Conservation (phyloP, 495 filamentous ascomycete genomes). For the Penicillium tannophilum region DNA sequence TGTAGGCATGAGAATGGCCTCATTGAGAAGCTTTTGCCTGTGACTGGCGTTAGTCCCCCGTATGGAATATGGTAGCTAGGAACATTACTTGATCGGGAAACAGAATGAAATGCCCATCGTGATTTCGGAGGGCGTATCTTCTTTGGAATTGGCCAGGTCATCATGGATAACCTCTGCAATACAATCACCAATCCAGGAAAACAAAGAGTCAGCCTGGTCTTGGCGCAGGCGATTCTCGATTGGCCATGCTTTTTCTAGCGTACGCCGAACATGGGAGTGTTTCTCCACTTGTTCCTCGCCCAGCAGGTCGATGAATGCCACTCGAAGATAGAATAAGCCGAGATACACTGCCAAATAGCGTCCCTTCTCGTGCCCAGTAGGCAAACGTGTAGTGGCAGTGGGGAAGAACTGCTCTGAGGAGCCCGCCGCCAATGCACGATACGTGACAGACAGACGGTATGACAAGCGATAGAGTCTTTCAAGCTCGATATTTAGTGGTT, state of each 20-base stretch:
- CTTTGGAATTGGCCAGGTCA: conserved; percentile 35
- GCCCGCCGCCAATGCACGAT: conserved; percentile 57
- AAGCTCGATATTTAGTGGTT: conserved; percentile 27
- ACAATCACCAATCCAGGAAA: conserved; percentile 72
- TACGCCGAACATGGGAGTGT: conserved; percentile 49
- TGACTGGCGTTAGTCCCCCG: conserved; percentile 6
- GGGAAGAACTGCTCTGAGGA: conserved; percentile 70
- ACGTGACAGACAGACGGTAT: conserved; percentile 55
- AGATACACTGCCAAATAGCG: conserved; percentile 73
- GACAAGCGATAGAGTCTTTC: conserved; percentile 56
- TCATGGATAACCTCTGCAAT: conserved; percentile 67
- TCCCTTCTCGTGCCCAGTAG: conserved; percentile 59
- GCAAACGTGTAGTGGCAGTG: conserved; percentile 70
- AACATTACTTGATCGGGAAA: conserved; percentile 72
- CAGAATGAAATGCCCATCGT: conserved; percentile 76
- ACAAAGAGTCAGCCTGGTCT: conserved; percentile 66
- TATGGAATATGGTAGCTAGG: background rate
- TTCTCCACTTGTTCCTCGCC: conserved; percentile 38
- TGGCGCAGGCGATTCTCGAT: conserved; percentile 72
- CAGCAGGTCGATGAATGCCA: conserved; percentile 69
- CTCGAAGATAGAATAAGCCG: conserved; percentile 72
- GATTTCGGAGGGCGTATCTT: conserved; percentile 49
- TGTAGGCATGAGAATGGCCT: conserved; percentile 74
- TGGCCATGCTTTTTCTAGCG: conserved; percentile 69
- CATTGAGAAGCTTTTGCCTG: conserved; percentile 68